phyloP scores from a whole-genome alignment of 192 early-diverging fungal species.

The Coemansia sp. region DNA sequence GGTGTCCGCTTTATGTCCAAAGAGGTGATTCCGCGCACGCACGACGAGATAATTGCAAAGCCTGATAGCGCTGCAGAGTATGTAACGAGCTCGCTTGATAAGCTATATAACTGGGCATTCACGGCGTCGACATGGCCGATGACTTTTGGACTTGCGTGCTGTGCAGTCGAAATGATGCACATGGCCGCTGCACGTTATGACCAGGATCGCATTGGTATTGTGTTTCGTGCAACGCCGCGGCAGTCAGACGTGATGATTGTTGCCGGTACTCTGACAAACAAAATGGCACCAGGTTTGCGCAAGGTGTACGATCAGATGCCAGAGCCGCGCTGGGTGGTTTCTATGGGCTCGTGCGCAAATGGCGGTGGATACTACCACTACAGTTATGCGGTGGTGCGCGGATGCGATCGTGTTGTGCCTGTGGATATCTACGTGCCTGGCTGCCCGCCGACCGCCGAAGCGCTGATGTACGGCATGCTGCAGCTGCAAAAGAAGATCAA shows the following conservation, averaged over 20 bases:
- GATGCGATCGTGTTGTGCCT: constrained; percentile 95
- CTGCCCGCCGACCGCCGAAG: constrained; percentile 96
- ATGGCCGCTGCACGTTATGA: constrained; percentile 95
- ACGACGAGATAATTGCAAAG: constrained; percentile 50
- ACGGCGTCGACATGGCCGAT: constrained; percentile 90
- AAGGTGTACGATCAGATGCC: constrained; percentile 85
- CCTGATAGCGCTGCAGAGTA: constrained; percentile 60
- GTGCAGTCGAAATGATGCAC: constrained; percentile 99
- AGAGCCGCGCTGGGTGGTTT: constrained; percentile 97
- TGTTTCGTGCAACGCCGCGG: constrained; percentile 94
- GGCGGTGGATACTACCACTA: constrained; percentile 99
- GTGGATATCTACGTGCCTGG: constrained; percentile 96
- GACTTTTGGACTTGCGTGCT: constrained; percentile 91
- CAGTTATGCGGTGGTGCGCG: constrained; percentile 91
- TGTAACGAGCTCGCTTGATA: constrained; percentile 86
- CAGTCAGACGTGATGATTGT: constrained; percentile 99
- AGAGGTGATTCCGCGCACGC: constrained; percentile 47
- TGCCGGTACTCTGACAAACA: constrained; percentile 97
- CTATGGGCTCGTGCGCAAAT: constrained; percentile 98
- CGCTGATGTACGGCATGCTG: constrained; percentile 92
- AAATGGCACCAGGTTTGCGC: constrained; percentile 90
- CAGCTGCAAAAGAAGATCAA: constrained; percentile 99
- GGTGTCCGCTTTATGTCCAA: constrained; percentile 31
- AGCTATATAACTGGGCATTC: constrained; percentile 90
- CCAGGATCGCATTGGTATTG: constrained; percentile 96